A percentile compares a stretch with the other conserved stretches of the same genome.
phyloP scores from a whole-genome alignment of 75 land plant genomes.

The Cunninghamia lanceolata region DNA sequence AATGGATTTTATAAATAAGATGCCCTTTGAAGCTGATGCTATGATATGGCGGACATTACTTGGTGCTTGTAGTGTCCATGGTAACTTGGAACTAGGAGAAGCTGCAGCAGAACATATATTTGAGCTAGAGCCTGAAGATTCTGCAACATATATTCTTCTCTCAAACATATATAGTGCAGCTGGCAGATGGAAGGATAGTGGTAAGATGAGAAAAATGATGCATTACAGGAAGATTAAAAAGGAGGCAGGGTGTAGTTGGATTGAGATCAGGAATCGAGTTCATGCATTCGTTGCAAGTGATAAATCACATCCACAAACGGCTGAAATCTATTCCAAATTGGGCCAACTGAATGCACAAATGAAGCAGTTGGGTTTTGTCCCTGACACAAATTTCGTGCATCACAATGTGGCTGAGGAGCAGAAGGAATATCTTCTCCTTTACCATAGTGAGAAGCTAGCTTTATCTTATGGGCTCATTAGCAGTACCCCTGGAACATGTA shows the following conservation, averaged over 20 bases:
- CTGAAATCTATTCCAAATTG: slow-evolving; percentile 14
- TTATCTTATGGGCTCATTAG: slow-evolving; percentile 22
- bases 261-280: slow-evolving; percentile 8
- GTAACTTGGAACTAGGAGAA: slow-evolving; percentile 1
- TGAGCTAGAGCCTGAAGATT: slow-evolving; percentile 12
- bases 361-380: slow-evolving; percentile 11
- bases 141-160: slow-evolving; percentile 11
- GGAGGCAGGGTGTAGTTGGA: slow-evolving; percentile 1
- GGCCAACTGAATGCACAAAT: slow-evolving; percentile 13
- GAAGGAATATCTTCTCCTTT: slow-evolving; percentile 8
- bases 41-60: slow-evolving; percentile 10
- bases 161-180: slow-evolving; percentile 15
- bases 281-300: slow-evolving; percentile 11
- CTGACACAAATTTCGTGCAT: slow-evolving; percentile 12
- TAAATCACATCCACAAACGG: slow-evolving; percentile 10
- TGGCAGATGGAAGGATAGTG: slow-evolving; percentile 15
- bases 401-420: slow-evolving; percentile 10
- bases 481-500: slow-evolving; percentile 25
- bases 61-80: slow-evolving; percentile 11
- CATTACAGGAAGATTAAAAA: neutral
- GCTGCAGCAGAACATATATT: slow-evolving; percentile 2
- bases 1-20: slow-evolving; percentile 3
- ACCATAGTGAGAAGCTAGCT: slow-evolving; percentile 32
- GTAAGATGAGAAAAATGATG: slow-evolving; percentile 3
- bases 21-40: slow-evolving; percentile 14